phyloP scores from a whole-genome alignment of 2,329 filamentous ascomycete species.

The Teratosphaeria epicoccoides region DNA sequence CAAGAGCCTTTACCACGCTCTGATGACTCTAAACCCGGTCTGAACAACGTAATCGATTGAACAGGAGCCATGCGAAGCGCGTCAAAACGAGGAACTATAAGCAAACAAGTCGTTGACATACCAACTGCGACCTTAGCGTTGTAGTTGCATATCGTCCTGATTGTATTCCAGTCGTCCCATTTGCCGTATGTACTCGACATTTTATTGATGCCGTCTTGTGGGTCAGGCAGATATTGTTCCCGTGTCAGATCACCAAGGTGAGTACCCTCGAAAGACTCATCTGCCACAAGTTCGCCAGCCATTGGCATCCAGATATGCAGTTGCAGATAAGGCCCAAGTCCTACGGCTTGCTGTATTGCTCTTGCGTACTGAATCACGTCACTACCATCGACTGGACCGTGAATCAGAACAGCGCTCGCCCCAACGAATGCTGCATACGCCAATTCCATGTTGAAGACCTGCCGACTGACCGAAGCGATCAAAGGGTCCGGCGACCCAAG shows the following conservation, averaged over 20 bases:
- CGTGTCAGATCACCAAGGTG: constrained; percentile 42
- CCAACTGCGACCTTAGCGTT: constrained; percentile 69
- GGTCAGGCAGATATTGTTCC: constrained; percentile 21
- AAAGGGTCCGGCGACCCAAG: constrained; percentile 71
- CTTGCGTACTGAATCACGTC: constrained; percentile 66
- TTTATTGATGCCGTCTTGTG: constrained; percentile 14
- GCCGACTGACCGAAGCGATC: constrained; percentile 75
- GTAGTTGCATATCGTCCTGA: constrained; percentile 79
- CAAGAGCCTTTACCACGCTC: not conserved
- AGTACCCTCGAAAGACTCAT: constrained; percentile 42
- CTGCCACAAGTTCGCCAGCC: constrained; percentile 58
- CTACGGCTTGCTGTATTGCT: constrained; percentile 69
- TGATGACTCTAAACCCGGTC: not conserved
- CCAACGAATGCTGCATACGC: constrained; percentile 95
- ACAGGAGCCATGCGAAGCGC: not conserved
- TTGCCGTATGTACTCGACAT: constrained; percentile 53
- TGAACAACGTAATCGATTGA: not conserved
- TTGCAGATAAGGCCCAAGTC: constrained; percentile 63
- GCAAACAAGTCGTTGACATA: constrained; percentile 35
- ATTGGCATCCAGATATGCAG: constrained; percentile 75
- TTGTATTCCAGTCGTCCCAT: constrained; percentile 91
- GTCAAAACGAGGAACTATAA: not conserved
- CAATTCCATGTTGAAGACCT: constrained; percentile 82
- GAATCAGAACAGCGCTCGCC: constrained; percentile 68
- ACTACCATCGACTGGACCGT: constrained; percentile 50